Conservation (phyloP, 2,329 filamentous ascomycete species). For the Calonectria leucothoes region DNA sequence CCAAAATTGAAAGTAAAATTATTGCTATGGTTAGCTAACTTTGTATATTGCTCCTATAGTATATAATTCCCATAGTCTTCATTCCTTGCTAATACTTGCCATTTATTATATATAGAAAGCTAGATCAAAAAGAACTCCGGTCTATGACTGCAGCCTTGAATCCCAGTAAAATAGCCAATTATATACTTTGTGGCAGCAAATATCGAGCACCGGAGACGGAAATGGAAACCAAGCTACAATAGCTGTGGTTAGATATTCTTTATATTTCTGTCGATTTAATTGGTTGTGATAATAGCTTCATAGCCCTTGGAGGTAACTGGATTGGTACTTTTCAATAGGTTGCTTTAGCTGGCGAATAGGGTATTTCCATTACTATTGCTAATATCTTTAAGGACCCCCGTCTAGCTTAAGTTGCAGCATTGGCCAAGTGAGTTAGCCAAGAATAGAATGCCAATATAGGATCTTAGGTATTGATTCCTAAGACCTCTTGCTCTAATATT, state of each 20-base stretch:
- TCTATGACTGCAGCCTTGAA: conserved; percentile 13
- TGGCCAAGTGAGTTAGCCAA: conserved; percentile 28
- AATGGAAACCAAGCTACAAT: conserved; percentile 31
- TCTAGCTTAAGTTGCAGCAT: background rate
- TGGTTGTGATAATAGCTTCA: background rate
- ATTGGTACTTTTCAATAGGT: conserved; percentile 36
- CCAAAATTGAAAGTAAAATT: background rate
- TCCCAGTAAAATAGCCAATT: conserved; percentile 21
- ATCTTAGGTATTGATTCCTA: background rate
- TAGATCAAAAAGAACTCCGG: background rate
- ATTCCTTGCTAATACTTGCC: background rate
- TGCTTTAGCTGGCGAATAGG: background rate
- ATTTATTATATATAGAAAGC: background rate
- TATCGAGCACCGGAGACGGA: background rate
- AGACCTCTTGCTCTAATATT: background rate
- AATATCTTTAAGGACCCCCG: conserved; percentile 3
- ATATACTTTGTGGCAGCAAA: background rate
- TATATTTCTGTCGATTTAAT: conserved; percentile 44
- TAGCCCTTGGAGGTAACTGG: conserved; percentile 13
- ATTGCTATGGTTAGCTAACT: background rate
- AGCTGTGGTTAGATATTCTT: conserved; percentile 45
- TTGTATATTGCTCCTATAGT: background rate
- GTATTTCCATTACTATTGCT: background rate
- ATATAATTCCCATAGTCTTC: background rate
- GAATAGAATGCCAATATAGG: background rate